Conservation (phyloP, 83 land plant species). For the Picea abies region DNA sequence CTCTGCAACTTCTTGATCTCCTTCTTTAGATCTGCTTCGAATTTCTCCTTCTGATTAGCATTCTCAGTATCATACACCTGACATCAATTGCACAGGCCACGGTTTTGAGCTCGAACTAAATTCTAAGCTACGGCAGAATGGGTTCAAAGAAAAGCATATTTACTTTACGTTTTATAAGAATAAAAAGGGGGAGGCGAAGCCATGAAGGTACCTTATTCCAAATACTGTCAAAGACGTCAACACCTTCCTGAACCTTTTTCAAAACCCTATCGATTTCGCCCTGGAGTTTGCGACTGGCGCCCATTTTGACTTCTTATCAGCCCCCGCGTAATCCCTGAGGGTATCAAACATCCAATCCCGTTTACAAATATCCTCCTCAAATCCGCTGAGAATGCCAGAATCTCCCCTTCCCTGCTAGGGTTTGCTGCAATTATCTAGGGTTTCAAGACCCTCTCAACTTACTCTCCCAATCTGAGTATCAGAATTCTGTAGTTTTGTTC, state of each 20-base stretch:
- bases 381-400: too few relatives aligned
- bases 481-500: too few relatives aligned
- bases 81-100: not conserved
- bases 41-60: conserved; percentile 99
- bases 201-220: conserved; percentile 68
- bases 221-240: conserved; percentile 85
- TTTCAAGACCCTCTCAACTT: too few relatives aligned
- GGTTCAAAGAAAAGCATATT: too few relatives aligned
- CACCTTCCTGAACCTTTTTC: conserved; percentile 92
- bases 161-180: too few relatives aligned
- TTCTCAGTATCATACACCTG: conserved; percentile 99
- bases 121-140: too few relatives aligned
- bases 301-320: conserved; percentile 39
- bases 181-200: too few relatives aligned
- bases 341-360: conserved; percentile 14
- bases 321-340: conserved; percentile 15
- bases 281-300: conserved; percentile 84
- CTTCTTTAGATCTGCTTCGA: conserved; percentile 98
- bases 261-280: conserved; percentile 88
- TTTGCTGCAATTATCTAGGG: too few relatives aligned
- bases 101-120: not conserved
- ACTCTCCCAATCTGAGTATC: too few relatives aligned
- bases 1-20: conserved; percentile 98
- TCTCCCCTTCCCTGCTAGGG: too few relatives aligned
- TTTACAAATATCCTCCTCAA: not conserved